phyloP scores from a whole-genome alignment of 2,329 filamentous ascomycete genomes.

The Macrophomina pseudophaseolina region DNA sequence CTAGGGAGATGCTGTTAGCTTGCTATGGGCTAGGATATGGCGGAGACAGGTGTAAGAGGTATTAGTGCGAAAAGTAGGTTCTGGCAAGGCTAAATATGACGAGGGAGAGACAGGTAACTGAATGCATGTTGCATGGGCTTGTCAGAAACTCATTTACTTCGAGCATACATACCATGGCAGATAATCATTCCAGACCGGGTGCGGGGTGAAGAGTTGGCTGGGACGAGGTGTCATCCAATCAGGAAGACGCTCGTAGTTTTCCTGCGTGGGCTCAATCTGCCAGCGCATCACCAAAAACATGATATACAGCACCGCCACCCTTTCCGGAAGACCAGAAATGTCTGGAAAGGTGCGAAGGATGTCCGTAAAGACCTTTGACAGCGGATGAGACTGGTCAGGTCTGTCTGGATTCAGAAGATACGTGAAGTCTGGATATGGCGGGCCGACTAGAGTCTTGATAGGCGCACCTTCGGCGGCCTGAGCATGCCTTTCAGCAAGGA shows the following conservation, averaged over 20 bases:
- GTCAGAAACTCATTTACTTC: no score
- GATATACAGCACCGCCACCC: slow-evolving; percentile 78
- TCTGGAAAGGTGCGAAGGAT: slow-evolving; percentile 84
- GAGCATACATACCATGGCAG: slow-evolving; percentile 65
- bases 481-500: slow-evolving; percentile 71
- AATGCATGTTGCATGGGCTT: no score
- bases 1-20: slow-evolving; percentile 34
- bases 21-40: background rate
- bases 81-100: background rate
- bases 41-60: background rate
- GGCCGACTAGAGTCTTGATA: slow-evolving; percentile 71
- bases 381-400: slow-evolving; percentile 69
- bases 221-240: slow-evolving; percentile 71
- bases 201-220: slow-evolving; percentile 68
- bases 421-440: slow-evolving; percentile 78
- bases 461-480: slow-evolving; percentile 69
- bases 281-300: slow-evolving; percentile 88
- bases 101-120: no score
- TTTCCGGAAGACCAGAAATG: slow-evolving; percentile 77
- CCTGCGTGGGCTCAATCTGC: slow-evolving; percentile 77
- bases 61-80: no score
- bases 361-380: slow-evolving; percentile 85
- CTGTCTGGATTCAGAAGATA: slow-evolving; percentile 75
- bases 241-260: slow-evolving; percentile 80
- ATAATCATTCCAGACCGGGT: slow-evolving; percentile 84